A percentile compares a stretch with the other conserved stretches of the same genome.
These are phyloP conservation scores for Neopestalotiopsis sp. DNA, from an alignment of 2,329 filamentous ascomycete genomes.

Conservation along the genomic window DNA sequence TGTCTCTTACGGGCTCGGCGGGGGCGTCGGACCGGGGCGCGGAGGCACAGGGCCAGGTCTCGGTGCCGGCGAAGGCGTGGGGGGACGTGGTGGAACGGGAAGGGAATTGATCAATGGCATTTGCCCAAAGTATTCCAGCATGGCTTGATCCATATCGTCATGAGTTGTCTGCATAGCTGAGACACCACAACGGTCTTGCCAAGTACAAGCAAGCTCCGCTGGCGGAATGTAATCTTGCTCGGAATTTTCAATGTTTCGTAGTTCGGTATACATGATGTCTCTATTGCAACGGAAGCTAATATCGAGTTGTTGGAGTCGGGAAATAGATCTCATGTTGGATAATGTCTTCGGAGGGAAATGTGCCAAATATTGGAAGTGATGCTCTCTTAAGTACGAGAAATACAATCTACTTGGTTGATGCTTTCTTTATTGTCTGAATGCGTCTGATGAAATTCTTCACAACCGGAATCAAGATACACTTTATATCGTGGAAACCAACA, in stretches of 20 bases:
- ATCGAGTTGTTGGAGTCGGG: background rate
- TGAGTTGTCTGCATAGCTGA: background rate
- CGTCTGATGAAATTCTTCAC: background rate
- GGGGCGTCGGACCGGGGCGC: conserved; percentile 34
- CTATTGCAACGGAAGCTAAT: background rate
- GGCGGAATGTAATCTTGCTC: background rate
- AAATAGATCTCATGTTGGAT: background rate
- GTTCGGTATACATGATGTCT: background rate
- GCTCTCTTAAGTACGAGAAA: no score
- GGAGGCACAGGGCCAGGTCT: conserved; percentile 31
- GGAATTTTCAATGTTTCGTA: background rate
- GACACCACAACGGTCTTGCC: background rate
- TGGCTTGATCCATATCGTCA: background rate
- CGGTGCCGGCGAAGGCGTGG: conserved; percentile 32
- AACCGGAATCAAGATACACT: background rate
- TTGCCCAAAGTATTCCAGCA: background rate
- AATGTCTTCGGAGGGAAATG: background rate
- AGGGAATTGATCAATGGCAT: conserved; percentile 19
- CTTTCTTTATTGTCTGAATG: background rate
- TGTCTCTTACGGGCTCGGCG: conserved; percentile 30
- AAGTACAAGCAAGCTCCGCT: background rate
- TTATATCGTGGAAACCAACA: background rate
- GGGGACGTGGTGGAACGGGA: conserved; percentile 33
- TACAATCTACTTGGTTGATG: background rate
- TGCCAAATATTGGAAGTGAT: background rate